phyloP scores from a whole-genome alignment of 2,329 filamentous ascomycete genomes.

The Colletotrichum sp. region DNA sequence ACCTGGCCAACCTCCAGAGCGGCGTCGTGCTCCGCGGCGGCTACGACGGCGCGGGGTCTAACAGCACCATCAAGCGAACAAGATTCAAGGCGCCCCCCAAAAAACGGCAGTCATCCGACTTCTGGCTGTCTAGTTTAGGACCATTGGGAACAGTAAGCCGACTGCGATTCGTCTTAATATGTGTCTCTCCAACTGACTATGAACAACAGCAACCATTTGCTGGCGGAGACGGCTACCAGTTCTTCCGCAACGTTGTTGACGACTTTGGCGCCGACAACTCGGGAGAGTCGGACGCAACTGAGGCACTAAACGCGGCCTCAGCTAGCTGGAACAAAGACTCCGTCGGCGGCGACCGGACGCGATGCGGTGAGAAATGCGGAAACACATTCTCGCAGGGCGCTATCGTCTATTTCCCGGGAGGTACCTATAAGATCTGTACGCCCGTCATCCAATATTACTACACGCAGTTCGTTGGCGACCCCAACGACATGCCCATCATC shows the following conservation, averaged over 20 bases:
- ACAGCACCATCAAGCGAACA: not conserved
- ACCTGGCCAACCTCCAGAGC: not conserved
- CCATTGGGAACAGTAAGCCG: not conserved
- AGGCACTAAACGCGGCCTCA: slow-evolving; percentile 50
- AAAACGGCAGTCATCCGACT: not conserved
- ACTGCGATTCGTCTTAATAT: not conserved
- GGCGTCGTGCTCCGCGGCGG: not conserved
- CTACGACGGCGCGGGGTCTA: not conserved
- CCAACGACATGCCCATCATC: not conserved
- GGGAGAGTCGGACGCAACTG: slow-evolving; percentile 49
- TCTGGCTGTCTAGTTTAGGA: not conserved
- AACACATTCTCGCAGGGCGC: slow-evolving; percentile 30
- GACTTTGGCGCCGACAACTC: slow-evolving; percentile 45
- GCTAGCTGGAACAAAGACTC: slow-evolving; percentile 6
- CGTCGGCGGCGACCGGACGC: slow-evolving; percentile 22
- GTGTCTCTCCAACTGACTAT: not conserved
- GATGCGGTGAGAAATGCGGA: not conserved
- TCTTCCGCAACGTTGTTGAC: not conserved
- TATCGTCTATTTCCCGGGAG: slow-evolving; percentile 33
- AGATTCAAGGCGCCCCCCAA: not conserved
- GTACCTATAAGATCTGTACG: slow-evolving; percentile 61
- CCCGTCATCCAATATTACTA: slow-evolving; percentile 68
- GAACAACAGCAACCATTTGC: not conserved
- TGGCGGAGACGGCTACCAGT: not conserved
- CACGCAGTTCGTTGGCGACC: slow-evolving; percentile 57